Evolutionary conservation across 768 basidiomycete genomes (phyloP), one percentile per base, ranked within the genome.

Genomic region (Naganishia vishniacii): DNA sequence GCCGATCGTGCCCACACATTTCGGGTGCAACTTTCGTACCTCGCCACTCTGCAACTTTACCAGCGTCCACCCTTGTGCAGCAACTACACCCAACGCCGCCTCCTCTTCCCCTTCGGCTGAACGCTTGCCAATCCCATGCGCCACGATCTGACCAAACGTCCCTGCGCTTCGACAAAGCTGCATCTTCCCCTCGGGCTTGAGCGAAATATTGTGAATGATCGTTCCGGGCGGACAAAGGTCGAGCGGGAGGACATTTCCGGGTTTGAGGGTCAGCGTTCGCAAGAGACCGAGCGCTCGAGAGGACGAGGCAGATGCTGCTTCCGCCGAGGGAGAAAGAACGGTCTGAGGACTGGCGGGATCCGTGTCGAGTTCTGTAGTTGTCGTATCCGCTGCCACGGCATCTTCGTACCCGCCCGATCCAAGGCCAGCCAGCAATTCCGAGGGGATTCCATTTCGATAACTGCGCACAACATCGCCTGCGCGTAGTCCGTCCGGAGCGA

Each of bases 191-290:
- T 82, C 77, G 0, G 89, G 86, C 41, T 83, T 80, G 62, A 97
- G 84, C 0, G 89, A 81, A 66, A 99, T 82, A 72, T 83, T 87
- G 82, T 97, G 92, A 65, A 98, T 84, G 73, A 88, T 82, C 9
- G 92, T 95, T 84, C 80, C 92, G n/a, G 88, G 83, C 1, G 95
- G 95, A 67, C 98, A 90, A 67, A 95, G 84, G 46, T 86, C 85
- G 48, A 99, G 80, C 0, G 90, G 92, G 15, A 99, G 84, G 58
- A 93, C 91, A 73, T 98, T 97, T 48, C 95, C 95, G 0, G 88
- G 85, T 72, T 88, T 88, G 76, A 97, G 78, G 3, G 90, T 90
- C 73, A 85, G 78, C 0, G 88, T 84, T 26, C 93, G 88, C 34
- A 97, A 83, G 37, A 91, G 80, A 80, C 91, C 90, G 32, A 93